A percentile compares a stretch with the other conserved stretches of the same genome.
Evolutionary conservation across 345 rosid species (phyloP).

Genomic region (Syzygium oleosum): DNA sequence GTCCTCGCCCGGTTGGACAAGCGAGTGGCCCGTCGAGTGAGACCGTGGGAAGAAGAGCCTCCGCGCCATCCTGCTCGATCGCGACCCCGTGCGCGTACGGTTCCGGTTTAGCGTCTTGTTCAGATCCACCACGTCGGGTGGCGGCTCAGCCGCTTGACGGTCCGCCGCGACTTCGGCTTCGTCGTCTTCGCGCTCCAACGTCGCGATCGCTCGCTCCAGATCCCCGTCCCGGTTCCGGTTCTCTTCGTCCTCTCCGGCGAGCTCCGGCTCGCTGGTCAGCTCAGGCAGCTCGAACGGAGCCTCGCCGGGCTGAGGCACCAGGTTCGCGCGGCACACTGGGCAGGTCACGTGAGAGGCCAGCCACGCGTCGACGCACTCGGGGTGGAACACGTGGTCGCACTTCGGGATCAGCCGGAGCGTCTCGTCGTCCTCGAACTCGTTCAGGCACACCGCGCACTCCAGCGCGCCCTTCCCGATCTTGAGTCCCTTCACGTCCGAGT

Average conservation of each 20-base stretch:
- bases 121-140: conserved; percentile 4
- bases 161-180: background rate
- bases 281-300: background rate
- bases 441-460: conserved; percentile 94
- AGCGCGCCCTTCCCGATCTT: conserved; percentile 78
- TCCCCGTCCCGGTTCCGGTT: conserved; percentile 7
- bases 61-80: conserved; percentile 26
- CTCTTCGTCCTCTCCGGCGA: conserved; percentile 12
- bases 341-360: conserved; percentile 77
- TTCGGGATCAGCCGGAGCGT: conserved; percentile 90
- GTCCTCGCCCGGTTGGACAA: conserved; percentile 77
- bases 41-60: conserved; percentile 42
- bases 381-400: conserved; percentile 89
- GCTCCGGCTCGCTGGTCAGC: conserved; percentile 8
- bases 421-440: conserved; percentile 87
- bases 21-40: conserved; percentile 88
- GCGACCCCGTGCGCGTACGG: conserved; percentile 45
- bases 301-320: conserved; percentile 35
- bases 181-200: background rate
- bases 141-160: conserved; percentile 2
- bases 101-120: conserved; percentile 22
- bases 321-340: conserved; percentile 87
- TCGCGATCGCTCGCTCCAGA: background rate
- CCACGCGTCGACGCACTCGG: conserved; percentile 91
- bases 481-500: conserved; percentile 70